Evolutionary conservation across 768 basidiomycete genomes (phyloP), one percentile per base, ranked within the genome.

Genomic region (Sutorius australiensis): DNA sequence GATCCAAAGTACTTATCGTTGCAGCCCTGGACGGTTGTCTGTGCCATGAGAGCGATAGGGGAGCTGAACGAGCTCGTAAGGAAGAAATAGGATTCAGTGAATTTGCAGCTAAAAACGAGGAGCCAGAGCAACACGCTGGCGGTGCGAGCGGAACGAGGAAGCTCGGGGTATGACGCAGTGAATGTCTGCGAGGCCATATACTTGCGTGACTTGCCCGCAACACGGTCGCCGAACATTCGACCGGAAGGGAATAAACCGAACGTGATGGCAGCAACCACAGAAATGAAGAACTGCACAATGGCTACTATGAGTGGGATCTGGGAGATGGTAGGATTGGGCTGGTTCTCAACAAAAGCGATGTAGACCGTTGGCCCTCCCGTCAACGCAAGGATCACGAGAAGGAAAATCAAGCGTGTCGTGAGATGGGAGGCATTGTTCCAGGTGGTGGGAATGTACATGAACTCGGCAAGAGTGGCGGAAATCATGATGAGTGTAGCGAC

Each of bases 391-490:
- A 95, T 89, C 71, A 97, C 79, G 52, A 97, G 74, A 41, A 99
- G 81, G 78, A 98, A 97, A 58, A 95, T 70, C 52, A 98, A 79
- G 39, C 97, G 92, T 30, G 94, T 93, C 6, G 92, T 92, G 48
- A 99, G 82, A 72, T 99, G 97, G 3, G 92, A 92, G 24, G 95
- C 93, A 69, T 98, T 99, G 73, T 97, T 93, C 97, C 97, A 98
- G 9, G 92, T 98, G 5, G 95, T 97, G 21, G 95, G 95, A 61
- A 98, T 95, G 77, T 95, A 97, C 48, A 87, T 84, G 68, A 95
- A 98, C 71, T 99, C 97, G 58, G 92, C 91, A 27, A 95, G 67
- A 21, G 95, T 98, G 38, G 95, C 97, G 50, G 80, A 70, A 55
- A 98, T 86, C 94, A 95, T 95, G 77, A 99, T 97, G 51, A 83